A percentile compares a stretch with the other conserved stretches of the same genome.
These are phyloP conservation scores for Mycena sp. DNA, from an alignment of 1,284 basidiomycete species.

Conservation along the genomic window DNA sequence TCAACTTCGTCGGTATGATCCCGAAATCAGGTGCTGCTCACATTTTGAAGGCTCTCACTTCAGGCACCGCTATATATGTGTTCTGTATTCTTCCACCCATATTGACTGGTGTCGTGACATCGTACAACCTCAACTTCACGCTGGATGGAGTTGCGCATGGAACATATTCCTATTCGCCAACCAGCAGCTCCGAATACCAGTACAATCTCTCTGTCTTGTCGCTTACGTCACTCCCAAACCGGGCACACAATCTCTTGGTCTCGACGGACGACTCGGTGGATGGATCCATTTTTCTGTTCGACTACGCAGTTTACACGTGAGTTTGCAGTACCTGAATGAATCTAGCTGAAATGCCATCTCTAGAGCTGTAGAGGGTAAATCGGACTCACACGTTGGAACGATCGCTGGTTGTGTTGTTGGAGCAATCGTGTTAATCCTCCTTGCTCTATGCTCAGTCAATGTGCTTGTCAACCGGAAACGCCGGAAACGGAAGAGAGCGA, in stretches of 20 bases:
- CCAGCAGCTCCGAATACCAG: slow-evolving; percentile 7
- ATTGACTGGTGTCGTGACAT: neutral
- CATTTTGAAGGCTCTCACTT: neutral
- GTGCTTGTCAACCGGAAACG: neutral
- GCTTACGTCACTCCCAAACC: slow-evolving; percentile 11
- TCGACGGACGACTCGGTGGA: slow-evolving; percentile 15
- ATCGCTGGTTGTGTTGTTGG: slow-evolving; percentile 17
- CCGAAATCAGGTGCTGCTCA: neutral
- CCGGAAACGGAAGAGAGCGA: neutral
- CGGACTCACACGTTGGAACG: neutral
- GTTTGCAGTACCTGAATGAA: neutral
- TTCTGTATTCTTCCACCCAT: slow-evolving; percentile 25
- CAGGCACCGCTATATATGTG: slow-evolving; percentile 23
- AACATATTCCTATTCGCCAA: neutral
- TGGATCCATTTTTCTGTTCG: slow-evolving; percentile 22
- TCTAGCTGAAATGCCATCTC: neutral
- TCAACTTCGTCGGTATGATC: slow-evolving; percentile 15
- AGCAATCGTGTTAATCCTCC: neutral
- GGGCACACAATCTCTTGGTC: slow-evolving; percentile 8
- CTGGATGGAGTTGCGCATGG: slow-evolving; percentile 3
- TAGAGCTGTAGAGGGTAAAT: neutral
- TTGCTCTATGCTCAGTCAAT: neutral
- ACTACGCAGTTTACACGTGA: slow-evolving; percentile 28
- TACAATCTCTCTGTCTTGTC: slow-evolving; percentile 20
- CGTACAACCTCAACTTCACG: slow-evolving; percentile 20